A percentile compares a stretch with the other conserved stretches of the same genome.
Conservation (phyloP, 768 basidiomycete species). For the Daedalea quercina region DNA sequence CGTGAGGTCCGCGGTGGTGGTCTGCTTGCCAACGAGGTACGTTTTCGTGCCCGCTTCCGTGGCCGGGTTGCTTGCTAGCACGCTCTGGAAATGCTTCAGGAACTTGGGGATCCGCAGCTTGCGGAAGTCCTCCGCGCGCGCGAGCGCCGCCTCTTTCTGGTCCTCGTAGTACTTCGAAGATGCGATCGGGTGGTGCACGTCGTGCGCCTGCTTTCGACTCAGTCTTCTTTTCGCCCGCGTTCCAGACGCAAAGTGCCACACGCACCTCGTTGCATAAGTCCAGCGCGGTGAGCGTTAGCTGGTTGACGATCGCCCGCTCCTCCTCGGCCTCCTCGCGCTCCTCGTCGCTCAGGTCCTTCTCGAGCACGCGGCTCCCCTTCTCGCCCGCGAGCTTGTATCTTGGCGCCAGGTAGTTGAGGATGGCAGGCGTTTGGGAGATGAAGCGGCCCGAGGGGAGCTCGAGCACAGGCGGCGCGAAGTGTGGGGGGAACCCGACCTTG, state of each 20-base stretch:
- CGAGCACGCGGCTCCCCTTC: constrained; percentile 9
- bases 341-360: constrained; percentile 15
- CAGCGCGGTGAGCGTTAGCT: constrained; percentile 30
- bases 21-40: constrained; percentile 24
- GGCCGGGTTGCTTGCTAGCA: constrained; percentile 22
- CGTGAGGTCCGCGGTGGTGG: constrained; percentile 36
- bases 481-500: constrained; percentile 20
- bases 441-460: constrained; percentile 22
- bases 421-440: constrained; percentile 31
- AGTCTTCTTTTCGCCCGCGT: neutral
- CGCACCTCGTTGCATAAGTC: constrained; percentile 29
- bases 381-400: constrained; percentile 27
- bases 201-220: constrained; percentile 16
- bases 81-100: constrained; percentile 30
- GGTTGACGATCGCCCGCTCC: constrained; percentile 27
- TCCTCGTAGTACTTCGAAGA: constrained; percentile 31
- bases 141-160: constrained; percentile 31
- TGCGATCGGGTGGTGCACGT: constrained; percentile 32
- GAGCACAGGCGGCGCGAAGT: constrained; percentile 37
- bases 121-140: constrained; percentile 29
- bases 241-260: neutral
- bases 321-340: constrained; percentile 25
- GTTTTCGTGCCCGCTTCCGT: constrained; percentile 14
- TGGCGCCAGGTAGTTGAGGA: constrained; percentile 30
- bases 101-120: constrained; percentile 33